phyloP scores from a whole-genome alignment of 2,329 filamentous ascomycete genomes.

The Davidsoniella eucalypti region DNA sequence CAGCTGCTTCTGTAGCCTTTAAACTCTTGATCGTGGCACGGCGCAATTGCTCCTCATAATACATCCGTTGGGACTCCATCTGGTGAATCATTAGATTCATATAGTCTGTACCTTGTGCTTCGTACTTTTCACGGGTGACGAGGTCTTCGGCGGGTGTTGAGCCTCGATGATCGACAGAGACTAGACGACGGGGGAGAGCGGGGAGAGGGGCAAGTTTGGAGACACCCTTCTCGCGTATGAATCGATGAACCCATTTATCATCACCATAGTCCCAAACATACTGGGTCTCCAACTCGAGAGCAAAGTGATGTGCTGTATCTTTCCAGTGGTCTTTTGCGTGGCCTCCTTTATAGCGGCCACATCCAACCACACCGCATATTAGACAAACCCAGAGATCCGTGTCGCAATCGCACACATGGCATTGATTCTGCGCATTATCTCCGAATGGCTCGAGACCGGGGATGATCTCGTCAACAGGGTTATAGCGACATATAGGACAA shows the following conservation, averaged over 20 bases:
- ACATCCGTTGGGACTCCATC: slow-evolving; percentile 78
- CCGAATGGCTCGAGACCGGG: slow-evolving; percentile 32
- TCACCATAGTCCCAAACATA: slow-evolving; percentile 97
- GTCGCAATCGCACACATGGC: slow-evolving; percentile 62
- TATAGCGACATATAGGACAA: slow-evolving; percentile 89
- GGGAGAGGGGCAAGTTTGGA: slow-evolving; percentile 88
- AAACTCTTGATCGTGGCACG: slow-evolving; percentile 81
- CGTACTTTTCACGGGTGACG: slow-evolving; percentile 51
- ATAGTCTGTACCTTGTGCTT: slow-evolving; percentile 81
- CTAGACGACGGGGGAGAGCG: slow-evolving; percentile 18
- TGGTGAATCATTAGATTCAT: slow-evolving; percentile 86
- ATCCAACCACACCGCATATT: slow-evolving; percentile 83
- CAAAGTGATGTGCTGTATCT: slow-evolving; percentile 74
- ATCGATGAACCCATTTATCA: slow-evolving; percentile 87
- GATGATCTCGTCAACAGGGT: slow-evolving; percentile 35
- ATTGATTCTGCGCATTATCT: slow-evolving; percentile 49
- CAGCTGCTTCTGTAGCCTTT: slow-evolving; percentile 49
- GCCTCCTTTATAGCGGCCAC: slow-evolving; percentile 82
- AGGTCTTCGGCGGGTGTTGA: slow-evolving; percentile 35
- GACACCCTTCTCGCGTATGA: slow-evolving; percentile 86
- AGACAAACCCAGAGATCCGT: slow-evolving; percentile 90
- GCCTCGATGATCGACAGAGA: background rate
- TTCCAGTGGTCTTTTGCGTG: slow-evolving; percentile 93
- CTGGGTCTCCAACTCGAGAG: slow-evolving; percentile 82
- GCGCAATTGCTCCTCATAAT: slow-evolving; percentile 84